phyloP scores from a whole-genome alignment of 163 green algal genomes.

The Chlamydomonas reinhardtii region DNA sequence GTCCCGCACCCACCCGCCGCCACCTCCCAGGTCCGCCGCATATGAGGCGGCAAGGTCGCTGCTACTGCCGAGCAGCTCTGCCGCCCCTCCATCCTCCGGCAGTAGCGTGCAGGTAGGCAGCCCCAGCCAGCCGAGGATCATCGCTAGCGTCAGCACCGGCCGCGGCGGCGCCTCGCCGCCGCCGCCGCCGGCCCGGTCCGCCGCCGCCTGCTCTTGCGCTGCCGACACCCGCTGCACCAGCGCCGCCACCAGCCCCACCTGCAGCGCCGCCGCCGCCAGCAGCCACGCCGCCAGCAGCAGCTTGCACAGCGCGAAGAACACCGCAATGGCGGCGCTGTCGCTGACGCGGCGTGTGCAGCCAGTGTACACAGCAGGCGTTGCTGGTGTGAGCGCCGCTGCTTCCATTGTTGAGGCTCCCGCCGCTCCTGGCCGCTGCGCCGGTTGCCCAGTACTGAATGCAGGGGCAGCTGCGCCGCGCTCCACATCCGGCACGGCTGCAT shows the following conservation, averaged over 20 bases:
- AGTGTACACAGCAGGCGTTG: no score
- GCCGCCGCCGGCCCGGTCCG: background rate
- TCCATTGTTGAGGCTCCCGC: background rate
- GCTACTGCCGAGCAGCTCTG: no score
- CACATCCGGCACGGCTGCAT: no score
- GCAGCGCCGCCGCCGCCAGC: conserved; percentile 62
- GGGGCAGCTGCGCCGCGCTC: background rate
- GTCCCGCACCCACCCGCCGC: background rate
- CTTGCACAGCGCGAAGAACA: conserved; percentile 32
- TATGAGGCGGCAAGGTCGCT: background rate
- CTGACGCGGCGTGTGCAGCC: background rate
- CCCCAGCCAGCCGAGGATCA: conserved; percentile 28
- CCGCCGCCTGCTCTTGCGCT: background rate
- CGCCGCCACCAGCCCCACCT: conserved; percentile 24
- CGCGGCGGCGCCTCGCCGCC: no score
- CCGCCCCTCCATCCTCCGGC: no score
- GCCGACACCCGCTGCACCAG: background rate
- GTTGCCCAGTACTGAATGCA: no score
- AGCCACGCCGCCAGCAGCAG: conserved; percentile 63
- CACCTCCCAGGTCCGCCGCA: no score
- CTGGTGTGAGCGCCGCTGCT: no score
- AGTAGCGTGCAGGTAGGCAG: background rate
- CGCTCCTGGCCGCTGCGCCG: no score
- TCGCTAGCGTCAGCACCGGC: background rate
- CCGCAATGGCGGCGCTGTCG: background rate